phyloP scores from a whole-genome alignment of 2,329 filamentous ascomycete genomes.

The Diplocarpon mali region DNA sequence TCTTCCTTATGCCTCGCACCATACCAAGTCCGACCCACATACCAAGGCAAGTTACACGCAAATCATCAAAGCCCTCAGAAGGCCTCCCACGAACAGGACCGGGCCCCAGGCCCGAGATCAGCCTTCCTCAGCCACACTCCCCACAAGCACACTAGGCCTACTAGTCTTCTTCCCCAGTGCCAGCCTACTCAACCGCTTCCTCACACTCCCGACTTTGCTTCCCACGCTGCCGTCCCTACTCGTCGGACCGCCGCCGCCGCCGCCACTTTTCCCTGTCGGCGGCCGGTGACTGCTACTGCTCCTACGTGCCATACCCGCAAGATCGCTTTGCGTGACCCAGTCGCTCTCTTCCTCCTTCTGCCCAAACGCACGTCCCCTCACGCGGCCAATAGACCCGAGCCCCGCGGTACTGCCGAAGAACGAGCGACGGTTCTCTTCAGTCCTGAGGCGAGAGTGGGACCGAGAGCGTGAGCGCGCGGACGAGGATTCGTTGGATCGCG shows the following conservation, averaged over 20 bases:
- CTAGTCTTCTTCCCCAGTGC: slow-evolving; percentile 29
- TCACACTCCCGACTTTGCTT: slow-evolving; percentile 25
- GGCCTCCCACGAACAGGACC: too few species aligned
- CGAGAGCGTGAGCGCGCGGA: not conserved
- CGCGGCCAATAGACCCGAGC: slow-evolving; percentile 4
- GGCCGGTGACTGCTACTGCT: slow-evolving; percentile 19
- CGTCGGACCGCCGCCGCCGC: not conserved
- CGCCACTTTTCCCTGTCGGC: slow-evolving; percentile 11
- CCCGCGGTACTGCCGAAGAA: slow-evolving; percentile 11
- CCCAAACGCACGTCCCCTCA: not conserved
- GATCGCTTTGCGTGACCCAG: slow-evolving; percentile 30
- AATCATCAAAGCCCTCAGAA: too few species aligned
- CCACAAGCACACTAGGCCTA: slow-evolving; percentile 24
- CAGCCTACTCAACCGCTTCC: slow-evolving; percentile 25
- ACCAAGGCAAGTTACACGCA: too few species aligned
- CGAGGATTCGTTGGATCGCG: not conserved
- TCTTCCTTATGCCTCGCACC: too few species aligned
- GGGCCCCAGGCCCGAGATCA: too few species aligned
- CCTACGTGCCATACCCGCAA: slow-evolving; percentile 1
- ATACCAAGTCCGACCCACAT: too few species aligned
- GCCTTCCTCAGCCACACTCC: slow-evolving; percentile 20
- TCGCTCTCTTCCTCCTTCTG: slow-evolving; percentile 10
- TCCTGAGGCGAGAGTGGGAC: not conserved
- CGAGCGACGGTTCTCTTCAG: slow-evolving; percentile 12
- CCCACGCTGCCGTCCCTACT: slow-evolving; percentile 13